Conservation (phyloP, 2,329 filamentous ascomycete genomes). For the Alternaria burnsii region DNA sequence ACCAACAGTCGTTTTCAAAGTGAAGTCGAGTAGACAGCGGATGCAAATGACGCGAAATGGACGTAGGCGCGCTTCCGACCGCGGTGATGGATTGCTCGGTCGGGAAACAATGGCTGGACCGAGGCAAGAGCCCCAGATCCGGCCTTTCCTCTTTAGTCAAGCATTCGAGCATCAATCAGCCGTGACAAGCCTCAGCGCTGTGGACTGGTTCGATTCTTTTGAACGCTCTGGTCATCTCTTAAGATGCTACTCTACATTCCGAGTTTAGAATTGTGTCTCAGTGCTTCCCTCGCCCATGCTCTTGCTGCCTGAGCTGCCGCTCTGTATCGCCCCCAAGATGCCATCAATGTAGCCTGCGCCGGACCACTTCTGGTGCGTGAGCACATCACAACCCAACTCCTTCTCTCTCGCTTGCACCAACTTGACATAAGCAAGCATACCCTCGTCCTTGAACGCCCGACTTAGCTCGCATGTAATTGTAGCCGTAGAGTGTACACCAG, state of each 20-base stretch:
- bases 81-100: slow-evolving; percentile 20
- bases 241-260: background rate
- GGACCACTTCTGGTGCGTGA: slow-evolving; percentile 92
- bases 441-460: slow-evolving; percentile 82
- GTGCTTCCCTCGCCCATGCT: slow-evolving; percentile 97
- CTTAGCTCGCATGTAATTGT: slow-evolving; percentile 78
- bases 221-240: background rate
- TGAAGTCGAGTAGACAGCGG: background rate
- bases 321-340: slow-evolving; percentile 88
- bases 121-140: slow-evolving; percentile 26
- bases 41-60: slow-evolving; percentile 7
- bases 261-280: slow-evolving; percentile 60
- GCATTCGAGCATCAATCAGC: slow-evolving; percentile 1
- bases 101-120: slow-evolving; percentile 32
- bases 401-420: slow-evolving; percentile 89
- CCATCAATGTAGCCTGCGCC: slow-evolving; percentile 82
- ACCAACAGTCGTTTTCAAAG: background rate
- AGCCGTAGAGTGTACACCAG: slow-evolving; percentile 70
- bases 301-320: slow-evolving; percentile 85
- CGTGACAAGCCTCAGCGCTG: background rate
- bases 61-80: slow-evolving; percentile 9
- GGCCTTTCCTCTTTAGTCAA: slow-evolving; percentile 13
- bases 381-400: slow-evolving; percentile 87
- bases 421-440: slow-evolving; percentile 98
- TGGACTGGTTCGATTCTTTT: background rate